These are phyloP conservation scores for Xylaria sp. DNA, from an alignment of 2,329 filamentous ascomycete species.

Conservation along the genomic window DNA sequence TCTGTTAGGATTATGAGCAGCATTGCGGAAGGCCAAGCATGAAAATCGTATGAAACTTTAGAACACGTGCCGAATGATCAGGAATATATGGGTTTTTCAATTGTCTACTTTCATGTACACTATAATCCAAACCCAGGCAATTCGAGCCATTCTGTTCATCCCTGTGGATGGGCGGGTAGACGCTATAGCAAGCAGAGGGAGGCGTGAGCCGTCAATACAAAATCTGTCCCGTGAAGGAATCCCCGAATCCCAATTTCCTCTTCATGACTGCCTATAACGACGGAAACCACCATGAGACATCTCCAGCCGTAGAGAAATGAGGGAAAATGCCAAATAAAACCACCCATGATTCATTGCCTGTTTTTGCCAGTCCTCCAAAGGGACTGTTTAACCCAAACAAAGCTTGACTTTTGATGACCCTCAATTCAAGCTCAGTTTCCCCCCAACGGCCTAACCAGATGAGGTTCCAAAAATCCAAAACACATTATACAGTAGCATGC, in stretches of 20 bases:
- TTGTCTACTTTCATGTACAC: constrained; percentile 24
- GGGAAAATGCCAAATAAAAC: constrained; percentile 12
- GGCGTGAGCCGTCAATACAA: constrained; percentile 28
- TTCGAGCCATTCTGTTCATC: constrained; percentile 9
- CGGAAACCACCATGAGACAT: constrained; percentile 10
- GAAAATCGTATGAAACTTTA: no score
- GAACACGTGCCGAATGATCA: background rate
- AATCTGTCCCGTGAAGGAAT: constrained; percentile 19
- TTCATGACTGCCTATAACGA: constrained; percentile 1
- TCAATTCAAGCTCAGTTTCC: constrained; percentile 4
- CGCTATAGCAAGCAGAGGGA: constrained; percentile 14
- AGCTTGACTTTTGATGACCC: constrained; percentile 23
- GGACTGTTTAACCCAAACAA: constrained; percentile 4
- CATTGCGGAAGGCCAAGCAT: background rate
- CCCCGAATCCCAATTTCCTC: constrained; percentile 10
- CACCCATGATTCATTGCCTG: constrained; percentile 10
- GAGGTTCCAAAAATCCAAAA: constrained; percentile 25
- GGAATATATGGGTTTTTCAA: constrained; percentile 9
- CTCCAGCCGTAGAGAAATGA: background rate
- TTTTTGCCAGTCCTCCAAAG: background rate
- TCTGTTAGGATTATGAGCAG: no score
- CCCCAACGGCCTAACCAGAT: constrained; percentile 3
- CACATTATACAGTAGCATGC: constrained; percentile 31
- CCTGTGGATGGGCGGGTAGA: background rate
- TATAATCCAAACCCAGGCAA: constrained; percentile 18